Percentiles rank a stretch among this genome's conserved stretches.
phyloP scores from a whole-genome alignment of 768 basidiomycete species.

The Podaxis pistillaris region DNA sequence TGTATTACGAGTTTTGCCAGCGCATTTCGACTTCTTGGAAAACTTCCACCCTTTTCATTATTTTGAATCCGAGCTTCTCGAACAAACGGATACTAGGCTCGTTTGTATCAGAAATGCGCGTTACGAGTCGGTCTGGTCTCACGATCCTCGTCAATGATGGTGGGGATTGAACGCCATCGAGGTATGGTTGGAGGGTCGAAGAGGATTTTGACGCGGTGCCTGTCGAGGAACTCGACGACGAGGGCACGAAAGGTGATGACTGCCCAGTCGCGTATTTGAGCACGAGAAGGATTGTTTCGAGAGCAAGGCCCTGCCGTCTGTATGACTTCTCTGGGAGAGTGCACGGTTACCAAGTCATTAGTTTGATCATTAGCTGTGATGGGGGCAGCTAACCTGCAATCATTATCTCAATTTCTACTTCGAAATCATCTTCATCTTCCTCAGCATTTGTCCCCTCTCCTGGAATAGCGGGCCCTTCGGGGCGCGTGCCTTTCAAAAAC shows the following conservation, averaged over 20 bases:
- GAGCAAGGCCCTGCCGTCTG: slow-evolving; percentile 67
- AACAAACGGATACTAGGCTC: slow-evolving; percentile 70
- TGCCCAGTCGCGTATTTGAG: slow-evolving; percentile 64
- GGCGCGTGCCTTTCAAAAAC: slow-evolving; percentile 63
- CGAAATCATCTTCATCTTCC: slow-evolving; percentile 40
- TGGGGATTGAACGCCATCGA: slow-evolving; percentile 11
- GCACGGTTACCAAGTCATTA: neutral
- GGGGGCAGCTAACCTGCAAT: slow-evolving; percentile 64
- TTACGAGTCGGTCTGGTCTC: slow-evolving; percentile 51
- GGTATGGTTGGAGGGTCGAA: slow-evolving; percentile 9
- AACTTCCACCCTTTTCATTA: slow-evolving; percentile 66
- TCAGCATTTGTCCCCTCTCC: slow-evolving; percentile 25
- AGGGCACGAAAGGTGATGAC: slow-evolving; percentile 26
- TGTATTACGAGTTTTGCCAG: slow-evolving; percentile 20
- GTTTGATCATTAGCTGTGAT: neutral
- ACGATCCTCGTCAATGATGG: slow-evolving; percentile 31
- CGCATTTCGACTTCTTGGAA: slow-evolving; percentile 88
- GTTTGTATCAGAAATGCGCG: slow-evolving; percentile 71
- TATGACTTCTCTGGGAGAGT: slow-evolving; percentile 52
- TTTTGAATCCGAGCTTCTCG: slow-evolving; percentile 68
- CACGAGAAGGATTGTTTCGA: slow-evolving; percentile 62
- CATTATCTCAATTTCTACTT: slow-evolving; percentile 91
- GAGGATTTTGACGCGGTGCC: neutral
- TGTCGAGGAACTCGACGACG: neutral
- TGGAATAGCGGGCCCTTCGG: slow-evolving; percentile 8